These are phyloP conservation scores for Helicocarpus griseus DNA, from an alignment of 2,329 filamentous ascomycete genomes.

Conservation along the genomic window DNA sequence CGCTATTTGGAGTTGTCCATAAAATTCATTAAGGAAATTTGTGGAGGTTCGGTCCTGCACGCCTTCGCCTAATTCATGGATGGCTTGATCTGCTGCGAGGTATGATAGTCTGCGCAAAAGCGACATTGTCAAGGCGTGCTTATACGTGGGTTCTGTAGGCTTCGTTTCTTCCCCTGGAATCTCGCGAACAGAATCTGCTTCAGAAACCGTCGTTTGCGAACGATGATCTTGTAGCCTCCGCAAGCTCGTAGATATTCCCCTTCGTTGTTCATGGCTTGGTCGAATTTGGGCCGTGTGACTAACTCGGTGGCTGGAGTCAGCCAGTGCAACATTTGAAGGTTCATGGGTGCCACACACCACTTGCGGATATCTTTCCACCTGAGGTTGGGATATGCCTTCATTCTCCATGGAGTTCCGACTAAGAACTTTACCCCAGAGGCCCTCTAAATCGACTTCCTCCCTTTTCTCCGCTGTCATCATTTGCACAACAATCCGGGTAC, in stretches of 20 bases:
- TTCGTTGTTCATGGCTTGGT: conserved; percentile 17
- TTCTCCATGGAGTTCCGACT: conserved; percentile 30
- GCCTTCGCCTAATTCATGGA: conserved; percentile 27
- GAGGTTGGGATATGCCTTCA: conserved; percentile 10
- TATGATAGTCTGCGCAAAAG: conserved; percentile 21
- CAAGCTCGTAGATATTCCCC: conserved; percentile 6
- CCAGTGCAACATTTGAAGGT: conserved; percentile 13
- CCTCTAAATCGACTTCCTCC: conserved; percentile 56
- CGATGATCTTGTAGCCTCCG: conserved; percentile 7
- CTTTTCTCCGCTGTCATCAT: conserved; percentile 64
- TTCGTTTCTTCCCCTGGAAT: background rate
- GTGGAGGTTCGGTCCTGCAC: conserved; percentile 31
- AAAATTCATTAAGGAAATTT: conserved; percentile 33
- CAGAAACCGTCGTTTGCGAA: background rate
- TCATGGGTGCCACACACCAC: conserved; percentile 17
- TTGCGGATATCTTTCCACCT: conserved; percentile 14
- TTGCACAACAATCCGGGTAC: conserved; percentile 58
- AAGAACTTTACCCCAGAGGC: conserved; percentile 47
- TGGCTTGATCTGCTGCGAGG: conserved; percentile 23
- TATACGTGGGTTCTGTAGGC: background rate
- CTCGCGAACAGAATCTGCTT: background rate
- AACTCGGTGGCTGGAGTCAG: conserved; percentile 14
- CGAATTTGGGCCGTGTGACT: conserved; percentile 12
- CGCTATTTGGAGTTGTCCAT: conserved; percentile 22
- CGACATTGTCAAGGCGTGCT: conserved; percentile 1